Conservation (phyloP, 164 flowering plant species). For the Buxus sempervirens region DNA sequence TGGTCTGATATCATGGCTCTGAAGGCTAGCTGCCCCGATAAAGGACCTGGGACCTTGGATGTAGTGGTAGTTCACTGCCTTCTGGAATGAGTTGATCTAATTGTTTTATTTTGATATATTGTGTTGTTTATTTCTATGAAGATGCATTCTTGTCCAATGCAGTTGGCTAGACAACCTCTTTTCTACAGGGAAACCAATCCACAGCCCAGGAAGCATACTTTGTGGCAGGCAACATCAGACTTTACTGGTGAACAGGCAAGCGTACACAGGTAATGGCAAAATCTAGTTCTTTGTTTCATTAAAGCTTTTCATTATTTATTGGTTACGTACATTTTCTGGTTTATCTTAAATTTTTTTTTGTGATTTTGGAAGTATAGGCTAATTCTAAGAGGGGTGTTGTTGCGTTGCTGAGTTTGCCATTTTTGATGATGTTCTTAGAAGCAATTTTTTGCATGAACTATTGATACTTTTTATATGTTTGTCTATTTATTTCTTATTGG, state of each 20-base stretch:
- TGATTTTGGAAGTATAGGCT: too few relatives aligned
- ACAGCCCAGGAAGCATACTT: constrained; percentile 85
- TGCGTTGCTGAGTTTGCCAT: too few relatives aligned
- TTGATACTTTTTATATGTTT: too few relatives aligned
- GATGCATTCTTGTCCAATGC: constrained; percentile 13
- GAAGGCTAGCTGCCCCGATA: constrained; percentile 67
- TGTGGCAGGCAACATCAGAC: constrained; percentile 86
- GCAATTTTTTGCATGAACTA: too few relatives aligned
- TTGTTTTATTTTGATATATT: neutral
- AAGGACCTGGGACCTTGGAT: constrained; percentile 58
- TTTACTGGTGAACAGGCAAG: constrained; percentile 83
- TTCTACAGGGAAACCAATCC: constrained; percentile 89
- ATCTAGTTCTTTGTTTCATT: neutral
- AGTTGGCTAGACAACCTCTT: constrained; percentile 79
- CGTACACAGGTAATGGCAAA: constrained; percentile 43
- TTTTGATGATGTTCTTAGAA: too few relatives aligned
- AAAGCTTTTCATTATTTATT: neutral
- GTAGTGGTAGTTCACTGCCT: constrained; percentile 52
- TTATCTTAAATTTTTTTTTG: too few relatives aligned
- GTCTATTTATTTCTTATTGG: too few relatives aligned
- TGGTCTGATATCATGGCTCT: constrained; percentile 87
- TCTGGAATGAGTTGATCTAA: neutral
- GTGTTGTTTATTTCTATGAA: constrained; percentile 4
- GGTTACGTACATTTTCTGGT: too few relatives aligned
- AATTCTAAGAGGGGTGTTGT: too few relatives aligned